Conservation (phyloP, 305 asterid species). For the Solanum aculeatissimum region DNA sequence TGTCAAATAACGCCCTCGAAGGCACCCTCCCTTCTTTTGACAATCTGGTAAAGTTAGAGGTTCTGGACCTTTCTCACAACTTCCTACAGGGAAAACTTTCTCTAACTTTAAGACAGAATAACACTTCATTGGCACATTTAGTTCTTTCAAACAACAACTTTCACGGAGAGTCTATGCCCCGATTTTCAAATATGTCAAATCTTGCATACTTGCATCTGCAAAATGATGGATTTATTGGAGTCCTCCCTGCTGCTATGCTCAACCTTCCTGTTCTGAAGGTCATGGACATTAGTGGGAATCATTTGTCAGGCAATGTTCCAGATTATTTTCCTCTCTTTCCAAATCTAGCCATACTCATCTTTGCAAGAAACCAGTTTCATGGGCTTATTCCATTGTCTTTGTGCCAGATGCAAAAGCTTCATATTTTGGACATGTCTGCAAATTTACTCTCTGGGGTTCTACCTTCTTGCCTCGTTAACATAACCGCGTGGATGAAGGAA, state of each 20-base stretch:
- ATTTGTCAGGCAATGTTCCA: neutral
- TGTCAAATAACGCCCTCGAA: neutral
- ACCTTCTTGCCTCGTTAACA: slow-evolving; percentile 5
- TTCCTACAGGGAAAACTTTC: slow-evolving; percentile 2
- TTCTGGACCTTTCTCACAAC: slow-evolving; percentile 8
- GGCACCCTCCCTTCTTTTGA: slow-evolving; percentile 1
- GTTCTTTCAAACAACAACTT: slow-evolving; percentile 6
- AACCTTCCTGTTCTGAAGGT: slow-evolving; percentile 11
- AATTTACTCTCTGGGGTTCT: neutral
- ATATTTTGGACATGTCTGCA: slow-evolving; percentile 1
- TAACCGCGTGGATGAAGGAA: slow-evolving; percentile 1
- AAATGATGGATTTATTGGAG: slow-evolving; percentile 9
- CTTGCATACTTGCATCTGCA: slow-evolving; percentile 7
- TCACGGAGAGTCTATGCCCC: neutral
- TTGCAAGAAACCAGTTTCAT: neutral
- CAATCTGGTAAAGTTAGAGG: slow-evolving; percentile 1
- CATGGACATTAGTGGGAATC: neutral
- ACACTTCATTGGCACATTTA: slow-evolving; percentile 1
- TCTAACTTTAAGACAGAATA: neutral
- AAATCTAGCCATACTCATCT: neutral
- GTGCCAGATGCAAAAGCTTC: neutral
- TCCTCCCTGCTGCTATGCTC: neutral
- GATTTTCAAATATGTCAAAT: slow-evolving; percentile 4
- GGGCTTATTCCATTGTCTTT: neutral
- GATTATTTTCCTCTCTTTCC: neutral